Evolutionary conservation across 2,329 filamentous ascomycete genomes (phyloP), one percentile per base, ranked within the genome.

Genomic region (Pseudogymnoascus sp.): DNA sequence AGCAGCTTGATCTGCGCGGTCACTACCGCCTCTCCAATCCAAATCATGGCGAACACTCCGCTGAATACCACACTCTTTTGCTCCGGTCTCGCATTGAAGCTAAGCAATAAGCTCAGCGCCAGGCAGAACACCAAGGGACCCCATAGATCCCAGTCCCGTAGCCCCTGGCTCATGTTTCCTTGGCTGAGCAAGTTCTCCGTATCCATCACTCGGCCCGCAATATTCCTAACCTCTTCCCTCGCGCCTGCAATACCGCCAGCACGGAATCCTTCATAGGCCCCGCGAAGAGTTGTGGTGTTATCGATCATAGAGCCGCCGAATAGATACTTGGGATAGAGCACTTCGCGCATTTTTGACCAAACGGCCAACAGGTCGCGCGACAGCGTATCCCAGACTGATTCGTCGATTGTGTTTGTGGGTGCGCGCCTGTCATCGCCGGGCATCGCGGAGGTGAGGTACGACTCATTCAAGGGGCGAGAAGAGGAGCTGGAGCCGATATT

Each of bases 131-230:
- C 86, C 64, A 99, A 80, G 37, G 95, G 95, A 0, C 95, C 95
- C 95, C 95, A 99, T 61, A 99, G 83, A 81, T 99, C 95, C 95
- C 95, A 99, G 78, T 99, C 93, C 66, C 93, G 82, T 72, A 97
- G 78, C 0, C 93, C 93, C 61, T 96, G 90, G 68, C 88, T 93
- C 91, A 97, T 96, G 73, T 84, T 84, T 69, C 82, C 86, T 74
- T 84, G 81, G 64, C 71, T 77, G 40, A 87, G 77, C 68, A 88
- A 74, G 40, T 79, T 75, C 73, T 88, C 85, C n/a, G 84, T 76
- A 74, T 88, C 85, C 76, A 87, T 79, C 68, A 86, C 83, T 47
- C 85, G 77, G 51, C 83, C 83, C 5, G 85, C 85, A 61, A 88
- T 74, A 0, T 83, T 82, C 0, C 82, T 81, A 51, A 88, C 76